Base-by-base conservation (phyloP, 148 eudicot species). In the Chenopodium quinoa region DNA sequence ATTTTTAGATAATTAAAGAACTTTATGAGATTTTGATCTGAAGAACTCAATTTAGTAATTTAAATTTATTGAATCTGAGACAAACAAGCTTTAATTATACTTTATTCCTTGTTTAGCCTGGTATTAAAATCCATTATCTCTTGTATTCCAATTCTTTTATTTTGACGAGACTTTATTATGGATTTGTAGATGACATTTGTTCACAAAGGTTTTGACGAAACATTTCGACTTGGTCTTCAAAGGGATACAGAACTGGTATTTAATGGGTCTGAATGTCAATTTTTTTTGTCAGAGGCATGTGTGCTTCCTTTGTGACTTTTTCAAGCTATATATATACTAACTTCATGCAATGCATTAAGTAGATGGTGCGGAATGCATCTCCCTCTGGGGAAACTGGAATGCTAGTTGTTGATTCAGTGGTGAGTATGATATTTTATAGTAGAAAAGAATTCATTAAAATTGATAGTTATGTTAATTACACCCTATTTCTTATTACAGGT, bases 161-260 rank as follows among this genome's bases (percentile, higher is more conserved):
- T 54, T 34, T 80, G 71, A 80, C 73, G 78, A 76, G 77, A 50
- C 75, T n/a, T 62, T 77, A 75, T 76, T 31, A 54, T 64, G 74
- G 32, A 77, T 80, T 71, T 86, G 47, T 86, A 96, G 99, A 86
- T 83, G 78, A 97, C 99, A 13, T 97, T 97, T 88, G 87, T 97
- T 23, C 99, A 97, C 89, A 92, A 97, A 85, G 99, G 99, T 77
- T 97, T 88, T 91, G 98, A 97, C 84, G 99, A 97, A 88, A 94
- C 91, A 75, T 95, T 94, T 73, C 94, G 98, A 71, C 97, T 97
- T 87, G 99, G 99, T 54, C 94, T 92, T 66, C 90, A 83, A 82
- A 88, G 86, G 82, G 97, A 90, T 73, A 92, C 95, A 23, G 99
- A 97, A 81, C 89, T 91, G 98, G 99, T 96, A 84, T 72, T 23